phyloP scores from a whole-genome alignment of 371 early-diverging fungal species.

The Catenaria anguillulae region DNA sequence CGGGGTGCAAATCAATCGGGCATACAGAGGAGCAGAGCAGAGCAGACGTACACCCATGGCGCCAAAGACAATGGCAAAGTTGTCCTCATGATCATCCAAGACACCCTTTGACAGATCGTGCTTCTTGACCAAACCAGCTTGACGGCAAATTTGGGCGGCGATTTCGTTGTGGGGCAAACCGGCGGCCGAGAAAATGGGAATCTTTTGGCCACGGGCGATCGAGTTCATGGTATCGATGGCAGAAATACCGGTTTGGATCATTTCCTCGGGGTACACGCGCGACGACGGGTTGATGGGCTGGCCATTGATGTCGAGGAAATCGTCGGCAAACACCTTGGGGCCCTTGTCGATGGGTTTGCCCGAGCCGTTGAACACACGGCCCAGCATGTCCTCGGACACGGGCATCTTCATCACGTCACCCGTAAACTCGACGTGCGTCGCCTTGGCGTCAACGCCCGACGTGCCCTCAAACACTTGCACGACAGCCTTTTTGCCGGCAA shows the following conservation, averaged over 20 bases:
- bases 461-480: slow-evolving; percentile 99
- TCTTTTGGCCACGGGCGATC: slow-evolving; percentile 99
- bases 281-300: slow-evolving; percentile 99
- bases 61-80: slow-evolving; percentile 99
- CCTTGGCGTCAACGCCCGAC: slow-evolving; percentile 94
- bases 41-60: slow-evolving; percentile 95
- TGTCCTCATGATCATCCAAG: slow-evolving; percentile 96
- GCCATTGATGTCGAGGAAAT: slow-evolving; percentile 94
- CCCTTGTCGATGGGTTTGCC: slow-evolving; percentile 99
- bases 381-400: slow-evolving; percentile 99
- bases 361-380: slow-evolving; percentile 98
- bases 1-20: no score
- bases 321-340: slow-evolving; percentile 98
- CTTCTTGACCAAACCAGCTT: slow-evolving; percentile 96
- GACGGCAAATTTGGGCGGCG: slow-evolving; percentile 99
- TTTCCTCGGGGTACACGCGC: slow-evolving; percentile 99
- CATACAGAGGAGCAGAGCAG: no score
- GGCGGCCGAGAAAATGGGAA: slow-evolving; percentile 99
- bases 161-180: slow-evolving; percentile 99
- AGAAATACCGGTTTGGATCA: slow-evolving; percentile 99
- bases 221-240: slow-evolving; percentile 99
- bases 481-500: slow-evolving; percentile 94
- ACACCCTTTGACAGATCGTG: slow-evolving; percentile 73
- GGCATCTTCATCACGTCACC: slow-evolving; percentile 97
- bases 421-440: slow-evolving; percentile 93